These are phyloP conservation scores for Gymnopilus junonius DNA, from an alignment of 768 basidiomycete genomes.

Conservation along the genomic window DNA sequence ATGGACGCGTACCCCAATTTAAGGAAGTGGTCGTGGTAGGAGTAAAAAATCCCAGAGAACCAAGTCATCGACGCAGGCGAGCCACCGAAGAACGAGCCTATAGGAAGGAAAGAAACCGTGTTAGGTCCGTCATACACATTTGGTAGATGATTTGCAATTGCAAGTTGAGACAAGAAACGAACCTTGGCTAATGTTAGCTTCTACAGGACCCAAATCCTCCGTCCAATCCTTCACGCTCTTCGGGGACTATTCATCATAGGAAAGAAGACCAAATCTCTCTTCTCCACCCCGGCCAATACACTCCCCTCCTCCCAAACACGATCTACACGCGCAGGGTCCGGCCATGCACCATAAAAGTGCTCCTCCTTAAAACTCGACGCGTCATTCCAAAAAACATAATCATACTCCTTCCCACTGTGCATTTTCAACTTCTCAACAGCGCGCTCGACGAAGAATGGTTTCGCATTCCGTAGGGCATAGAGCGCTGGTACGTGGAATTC, in stretches of 20 bases:
- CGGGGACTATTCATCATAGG: constrained; percentile 44
- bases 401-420: constrained; percentile 39
- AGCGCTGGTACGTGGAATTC: constrained; percentile 45
- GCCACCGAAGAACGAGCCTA: constrained; percentile 64
- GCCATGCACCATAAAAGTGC: constrained; percentile 52
- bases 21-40: constrained; percentile 56
- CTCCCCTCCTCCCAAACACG: constrained; percentile 44
- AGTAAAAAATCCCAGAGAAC: constrained; percentile 50
- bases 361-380: constrained; percentile 51
- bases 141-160: background rate
- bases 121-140: too few species aligned
- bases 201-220: constrained; percentile 53
- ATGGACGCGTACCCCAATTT: constrained; percentile 34
- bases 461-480: constrained; percentile 57
- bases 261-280: constrained; percentile 55
- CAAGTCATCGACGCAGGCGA: constrained; percentile 45
- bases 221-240: constrained; percentile 38
- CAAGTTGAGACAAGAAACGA: constrained; percentile 3
- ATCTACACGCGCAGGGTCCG: constrained; percentile 42
- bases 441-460: constrained; percentile 52
- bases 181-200: constrained; percentile 57
- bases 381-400: constrained; percentile 65
- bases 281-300: constrained; percentile 25
- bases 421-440: constrained; percentile 35
- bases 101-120: background rate